These are phyloP conservation scores for Annulohypoxylon nitens DNA, from an alignment of 495 filamentous ascomycete species.

Conservation along the genomic window DNA sequence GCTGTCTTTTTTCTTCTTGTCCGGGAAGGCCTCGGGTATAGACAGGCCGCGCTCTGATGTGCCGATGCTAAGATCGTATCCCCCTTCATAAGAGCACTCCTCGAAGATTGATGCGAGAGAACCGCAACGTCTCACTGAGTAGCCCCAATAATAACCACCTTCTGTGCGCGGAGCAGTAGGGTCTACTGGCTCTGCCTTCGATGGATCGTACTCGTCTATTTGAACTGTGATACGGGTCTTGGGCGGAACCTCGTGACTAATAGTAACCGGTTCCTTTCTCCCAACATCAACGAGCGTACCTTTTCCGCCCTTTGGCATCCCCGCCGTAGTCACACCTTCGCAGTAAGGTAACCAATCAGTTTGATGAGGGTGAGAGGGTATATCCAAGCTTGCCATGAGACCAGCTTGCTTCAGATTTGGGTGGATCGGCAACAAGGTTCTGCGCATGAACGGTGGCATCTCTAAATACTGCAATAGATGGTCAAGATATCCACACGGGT, in stretches of 20 bases:
- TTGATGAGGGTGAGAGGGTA: conserved; percentile 78
- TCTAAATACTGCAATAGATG: conserved; percentile 82
- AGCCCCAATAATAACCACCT: conserved; percentile 84
- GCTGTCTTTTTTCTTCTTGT: conserved; percentile 49
- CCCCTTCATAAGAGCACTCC: conserved; percentile 70
- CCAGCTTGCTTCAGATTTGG: conserved; percentile 75
- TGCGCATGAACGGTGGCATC: conserved; percentile 79
- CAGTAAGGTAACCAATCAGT: conserved; percentile 78
- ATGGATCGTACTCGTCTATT: conserved; percentile 62
- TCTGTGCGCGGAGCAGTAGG: conserved; percentile 73
- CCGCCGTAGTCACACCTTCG: conserved; percentile 72
- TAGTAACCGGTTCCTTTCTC: conserved; percentile 64
- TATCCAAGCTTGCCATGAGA: conserved; percentile 75
- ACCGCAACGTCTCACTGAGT: conserved; percentile 68
- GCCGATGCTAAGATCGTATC: conserved; percentile 77
- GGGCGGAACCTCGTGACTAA: conserved; percentile 66
- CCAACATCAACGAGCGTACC: conserved; percentile 73
- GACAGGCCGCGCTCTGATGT: conserved; percentile 78
- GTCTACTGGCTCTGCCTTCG: conserved; percentile 66
- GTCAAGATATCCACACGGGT: conserved; percentile 77
- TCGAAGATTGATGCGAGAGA: conserved; percentile 76
- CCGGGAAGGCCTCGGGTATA: conserved; percentile 61
- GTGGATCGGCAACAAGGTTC: conserved; percentile 75
- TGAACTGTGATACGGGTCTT: conserved; percentile 76
- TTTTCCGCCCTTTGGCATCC: conserved; percentile 52